Conservation (phyloP, 495 filamentous ascomycete species). For the Aspergillus cavernicola region DNA sequence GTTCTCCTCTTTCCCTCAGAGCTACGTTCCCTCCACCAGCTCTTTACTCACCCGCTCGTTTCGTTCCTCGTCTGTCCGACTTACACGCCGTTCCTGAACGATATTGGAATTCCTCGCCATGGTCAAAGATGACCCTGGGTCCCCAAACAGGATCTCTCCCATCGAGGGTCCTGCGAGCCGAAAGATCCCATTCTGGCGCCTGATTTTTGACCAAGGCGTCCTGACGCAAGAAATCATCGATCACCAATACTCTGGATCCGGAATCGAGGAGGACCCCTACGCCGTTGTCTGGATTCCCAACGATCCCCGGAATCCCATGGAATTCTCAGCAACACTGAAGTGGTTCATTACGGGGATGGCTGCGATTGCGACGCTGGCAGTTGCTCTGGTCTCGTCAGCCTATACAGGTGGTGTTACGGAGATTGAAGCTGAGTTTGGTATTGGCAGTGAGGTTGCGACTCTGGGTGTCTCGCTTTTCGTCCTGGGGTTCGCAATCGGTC, state of each 20-base stretch:
- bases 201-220: conserved; percentile 51
- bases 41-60: too few relatives aligned
- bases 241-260: conserved; percentile 61
- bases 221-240: conserved; percentile 55
- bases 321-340: conserved; percentile 57
- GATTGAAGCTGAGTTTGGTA: conserved; percentile 56
- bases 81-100: too few relatives aligned
- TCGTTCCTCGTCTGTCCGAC: too few relatives aligned
- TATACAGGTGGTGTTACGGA: conserved; percentile 68
- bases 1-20: not conserved
- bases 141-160: conserved; percentile 26
- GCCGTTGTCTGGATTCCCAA: conserved; percentile 68
- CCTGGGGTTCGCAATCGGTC: conserved; percentile 65
- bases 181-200: conserved; percentile 41
- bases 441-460: conserved; percentile 57
- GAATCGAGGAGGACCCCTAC: conserved; percentile 72
- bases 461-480: conserved; percentile 73
- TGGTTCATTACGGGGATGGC: conserved; percentile 66
- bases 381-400: conserved; percentile 73
- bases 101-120: conserved; percentile 19
- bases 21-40: too few relatives aligned
- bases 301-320: conserved; percentile 70
- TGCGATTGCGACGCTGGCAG: conserved; percentile 66
- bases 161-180: conserved; percentile 30
- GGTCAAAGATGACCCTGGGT: conserved; percentile 23